A percentile compares a stretch with the other conserved stretches of the same genome.
Conservation (phyloP, 768 basidiomycete genomes). For the Dictyophora rubrovolvata region DNA sequence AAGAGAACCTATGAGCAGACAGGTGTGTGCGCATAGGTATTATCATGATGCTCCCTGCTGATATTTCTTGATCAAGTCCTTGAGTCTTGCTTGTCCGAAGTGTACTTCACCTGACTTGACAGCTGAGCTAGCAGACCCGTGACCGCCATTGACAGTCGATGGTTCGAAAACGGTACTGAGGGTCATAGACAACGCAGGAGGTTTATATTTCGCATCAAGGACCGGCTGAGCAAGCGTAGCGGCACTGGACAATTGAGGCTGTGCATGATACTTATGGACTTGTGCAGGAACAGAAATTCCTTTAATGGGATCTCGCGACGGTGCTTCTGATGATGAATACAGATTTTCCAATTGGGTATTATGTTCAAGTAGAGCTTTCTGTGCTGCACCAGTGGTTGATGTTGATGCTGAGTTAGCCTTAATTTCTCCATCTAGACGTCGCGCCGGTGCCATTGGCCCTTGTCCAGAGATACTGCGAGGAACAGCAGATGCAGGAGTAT, state of each 20-base stretch:
- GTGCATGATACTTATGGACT: constrained; percentile 62
- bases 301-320: constrained; percentile 26
- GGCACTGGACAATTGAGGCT: constrained; percentile 63
- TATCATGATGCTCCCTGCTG: constrained; percentile 25
- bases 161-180: background rate
- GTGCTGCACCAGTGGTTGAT: constrained; percentile 2
- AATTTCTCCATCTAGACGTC: background rate
- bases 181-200: background rate
- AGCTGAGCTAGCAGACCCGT: constrained; percentile 7
- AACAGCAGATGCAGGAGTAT: background rate
- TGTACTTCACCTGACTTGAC: constrained; percentile 37
- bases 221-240: constrained; percentile 58
- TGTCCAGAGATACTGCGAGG: background rate
- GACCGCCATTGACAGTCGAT: background rate
- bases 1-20: background rate
- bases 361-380: constrained; percentile 21
- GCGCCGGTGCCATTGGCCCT: background rate
- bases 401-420: constrained; percentile 5
- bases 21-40: background rate
- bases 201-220: background rate
- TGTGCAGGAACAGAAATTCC: constrained; percentile 59
- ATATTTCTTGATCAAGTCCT: constrained; percentile 77
- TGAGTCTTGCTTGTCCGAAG: constrained; percentile 67
- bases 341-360: constrained; percentile 2
- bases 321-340: background rate